Evolutionary conservation across 1,284 basidiomycete species (phyloP).

Genomic region (Vanrija pseudolonga): DNA sequence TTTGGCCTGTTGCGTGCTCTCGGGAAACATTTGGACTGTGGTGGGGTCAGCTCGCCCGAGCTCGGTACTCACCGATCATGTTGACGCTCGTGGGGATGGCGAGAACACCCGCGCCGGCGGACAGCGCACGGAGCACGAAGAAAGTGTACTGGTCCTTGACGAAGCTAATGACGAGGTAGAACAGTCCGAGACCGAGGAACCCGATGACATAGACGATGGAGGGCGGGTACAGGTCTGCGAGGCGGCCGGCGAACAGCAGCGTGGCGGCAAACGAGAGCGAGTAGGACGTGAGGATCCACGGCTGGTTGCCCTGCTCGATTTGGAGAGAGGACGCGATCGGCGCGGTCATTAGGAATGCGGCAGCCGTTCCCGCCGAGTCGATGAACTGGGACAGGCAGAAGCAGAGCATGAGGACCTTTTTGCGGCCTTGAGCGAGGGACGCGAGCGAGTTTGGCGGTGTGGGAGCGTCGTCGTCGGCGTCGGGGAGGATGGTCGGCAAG

Average conservation of each 20-base stretch:
- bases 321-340: constrained; percentile 37
- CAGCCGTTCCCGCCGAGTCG: constrained; percentile 38
- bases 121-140: constrained; percentile 43
- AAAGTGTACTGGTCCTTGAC: constrained; percentile 45
- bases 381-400: constrained; percentile 30
- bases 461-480: no score
- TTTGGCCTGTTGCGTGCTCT: constrained; percentile 35
- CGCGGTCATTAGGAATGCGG: constrained; percentile 43
- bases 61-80: constrained; percentile 25
- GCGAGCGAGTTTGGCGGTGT: no score
- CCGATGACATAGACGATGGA: constrained; percentile 39
- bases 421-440: no score
- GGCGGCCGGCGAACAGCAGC: constrained; percentile 38
- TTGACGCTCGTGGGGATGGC: constrained; percentile 45
- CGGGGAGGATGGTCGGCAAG: no score
- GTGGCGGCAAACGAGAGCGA: constrained; percentile 30
- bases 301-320: constrained; percentile 21
- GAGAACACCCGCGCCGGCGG: constrained; percentile 37
- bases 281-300: constrained; percentile 16
- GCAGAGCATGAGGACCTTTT: no score
- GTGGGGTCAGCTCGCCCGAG: not conserved
- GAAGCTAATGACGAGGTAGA: constrained; percentile 46
- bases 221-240: constrained; percentile 44
- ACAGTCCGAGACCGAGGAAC: constrained; percentile 38
- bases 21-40: constrained; percentile 40